Base-by-base conservation (phyloP, 192 early-diverging fungal genomes). In the Backusella macrospora region DNA sequence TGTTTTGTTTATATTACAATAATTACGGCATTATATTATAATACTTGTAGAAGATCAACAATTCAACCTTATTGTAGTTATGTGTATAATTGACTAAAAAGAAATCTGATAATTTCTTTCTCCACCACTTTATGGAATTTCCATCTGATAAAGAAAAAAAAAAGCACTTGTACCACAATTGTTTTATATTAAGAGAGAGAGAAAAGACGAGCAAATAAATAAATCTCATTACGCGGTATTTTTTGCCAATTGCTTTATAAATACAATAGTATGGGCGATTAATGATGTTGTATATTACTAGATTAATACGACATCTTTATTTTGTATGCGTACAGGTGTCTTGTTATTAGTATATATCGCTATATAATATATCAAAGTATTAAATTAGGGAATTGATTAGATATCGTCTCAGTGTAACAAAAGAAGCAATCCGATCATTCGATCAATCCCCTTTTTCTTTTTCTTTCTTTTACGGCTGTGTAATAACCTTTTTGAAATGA, bases 61-160 rank as follows among this genome's bases (percentile, higher is more conserved):
- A 34, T 34, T 34, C 29, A 55, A 55, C 49, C 48, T 23, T 55
- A 55, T 10, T 21, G 23, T 55, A 55, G 49, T 14, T 14, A 12
- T 46, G 45, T 46, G 14, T 46, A 46, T n/a, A 49, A 49, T 0
- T 6, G 18, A 5, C 16, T 21, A 18, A 18, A 15, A 49, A 49
- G n/a, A 49, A 49, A 49, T 49, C 48, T 21, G 48, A 49, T 49
- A 49, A 49, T 49, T 49, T 49, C 48, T 49, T 49, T 49, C 48
- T 49, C 48, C 48, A 49, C 48, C 48, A 21, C 16, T 49, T 18
- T 49, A 49, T 18, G 18, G 48, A 49, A 49, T 18, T 49, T 49
- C 48, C 48, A 49, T 49, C 48, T 49, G 48, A 49, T 49, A 49
- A 49, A 49, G 18, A 49, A 13, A 49, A n/a, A n/a, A n/a, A n/a